Base-by-base conservation (phyloP, 768 basidiomycete species). In the Chlorophyllum brunneum region DNA sequence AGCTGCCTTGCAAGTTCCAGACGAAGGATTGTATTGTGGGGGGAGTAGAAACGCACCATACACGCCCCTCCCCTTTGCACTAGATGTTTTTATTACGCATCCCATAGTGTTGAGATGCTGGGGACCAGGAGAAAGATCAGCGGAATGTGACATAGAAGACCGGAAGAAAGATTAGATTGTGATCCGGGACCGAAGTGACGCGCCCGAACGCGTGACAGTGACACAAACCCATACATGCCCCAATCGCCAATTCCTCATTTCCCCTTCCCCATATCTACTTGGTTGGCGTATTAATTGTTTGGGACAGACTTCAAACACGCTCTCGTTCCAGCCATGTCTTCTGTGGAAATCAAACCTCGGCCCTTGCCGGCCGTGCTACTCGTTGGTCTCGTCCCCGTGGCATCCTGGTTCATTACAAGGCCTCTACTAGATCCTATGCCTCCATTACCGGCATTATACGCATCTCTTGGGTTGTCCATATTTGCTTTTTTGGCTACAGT, bases 401-500 rank as follows among this genome's bases (percentile, higher is more conserved):
- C 84, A 1, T 63, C 72, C 2, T 91, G 88, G 86, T 85, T 91
- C 62, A 72, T 92, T 29, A 58, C 85, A 0, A 75, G 89, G 23
- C 88, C 89, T 0, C 72, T 91, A 3, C 68, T 91, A 5, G 81
- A 84, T 54, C 88, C 88, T 0, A 61, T 77, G 0, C 88, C 88
- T 1, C 75, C 81, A 1, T 70, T 92, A 10, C 88, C 88, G 2
- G 82, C 82, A 0, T 70, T 98, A 18, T 85, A 89, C 61, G 82
- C 82, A 1, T 90, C 86, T 11, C 58, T 93, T 43, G 94, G 95
- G 0, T 86, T 95, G 68, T 86, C 91, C 1, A 67, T 95, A 42
- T 75, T 93, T 56, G 92, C 94, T 0, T 86, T 95, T 51, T 63
- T 92, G 9, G 80, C 82, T 2, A 84, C 89, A 1, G 63, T 91